Percentiles rank a stretch among this genome's conserved stretches.
phyloP scores from a whole-genome alignment of 768 basidiomycete species.

The Psilocybe cubensis region DNA sequence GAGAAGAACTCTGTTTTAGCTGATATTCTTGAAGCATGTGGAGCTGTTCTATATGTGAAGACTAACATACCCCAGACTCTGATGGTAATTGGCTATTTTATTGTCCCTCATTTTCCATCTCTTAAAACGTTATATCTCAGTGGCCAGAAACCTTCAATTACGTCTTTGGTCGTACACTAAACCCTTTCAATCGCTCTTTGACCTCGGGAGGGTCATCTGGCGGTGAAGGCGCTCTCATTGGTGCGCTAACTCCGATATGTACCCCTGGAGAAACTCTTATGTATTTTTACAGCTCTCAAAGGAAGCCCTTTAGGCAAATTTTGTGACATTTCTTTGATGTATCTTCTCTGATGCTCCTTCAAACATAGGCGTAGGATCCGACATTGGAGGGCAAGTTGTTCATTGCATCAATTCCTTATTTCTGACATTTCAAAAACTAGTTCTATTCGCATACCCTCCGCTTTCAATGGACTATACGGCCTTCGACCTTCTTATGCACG shows the following conservation, averaged over 20 bases:
- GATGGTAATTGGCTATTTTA: constrained; percentile 47
- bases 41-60: constrained; percentile 73
- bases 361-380: constrained; percentile 71
- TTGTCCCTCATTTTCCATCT: not conserved
- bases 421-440: constrained; percentile 33
- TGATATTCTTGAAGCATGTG: constrained; percentile 65
- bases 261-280: not conserved
- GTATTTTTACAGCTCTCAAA: constrained; percentile 35
- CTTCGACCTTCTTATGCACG: constrained; percentile 72
- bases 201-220: constrained; percentile 85
- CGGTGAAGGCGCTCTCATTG: constrained; percentile 82
- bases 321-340: not conserved
- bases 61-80: constrained; percentile 82
- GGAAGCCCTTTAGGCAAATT: constrained; percentile 46
- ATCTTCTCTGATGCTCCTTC: constrained; percentile 18
- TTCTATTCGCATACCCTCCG: constrained; percentile 72
- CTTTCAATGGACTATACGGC: constrained; percentile 71
- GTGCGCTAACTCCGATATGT: constrained; percentile 27
- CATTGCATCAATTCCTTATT: not conserved
- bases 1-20: constrained; percentile 64
- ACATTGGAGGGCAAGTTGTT: constrained; percentile 68
- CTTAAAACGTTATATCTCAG: constrained; percentile 33
- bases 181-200: constrained; percentile 73
- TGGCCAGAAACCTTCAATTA: constrained; percentile 81
- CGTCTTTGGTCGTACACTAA: constrained; percentile 78